Conservation (phyloP, 345 rosid genomes). For the Heritiera fomes region DNA sequence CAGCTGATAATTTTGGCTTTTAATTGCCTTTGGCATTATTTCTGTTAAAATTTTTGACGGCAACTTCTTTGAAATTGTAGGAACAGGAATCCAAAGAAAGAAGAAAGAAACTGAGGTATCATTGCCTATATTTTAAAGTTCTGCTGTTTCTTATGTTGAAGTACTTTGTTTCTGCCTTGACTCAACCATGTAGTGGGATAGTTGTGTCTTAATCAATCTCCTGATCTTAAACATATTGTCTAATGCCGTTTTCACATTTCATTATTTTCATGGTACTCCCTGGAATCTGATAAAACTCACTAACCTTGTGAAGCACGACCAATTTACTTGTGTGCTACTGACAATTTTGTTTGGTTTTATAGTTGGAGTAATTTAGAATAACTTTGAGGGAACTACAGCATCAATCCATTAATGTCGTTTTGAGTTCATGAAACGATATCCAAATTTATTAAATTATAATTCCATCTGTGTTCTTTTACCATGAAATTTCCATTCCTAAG, state of each 20-base stretch:
- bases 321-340: background rate
- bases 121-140: background rate
- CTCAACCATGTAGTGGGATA: background rate
- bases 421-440: background rate
- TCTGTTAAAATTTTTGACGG: constrained; percentile 13
- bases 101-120: constrained; percentile 41
- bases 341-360: background rate
- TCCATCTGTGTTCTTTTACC: background rate
- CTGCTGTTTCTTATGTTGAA: constrained; percentile 7
- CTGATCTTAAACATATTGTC: background rate
- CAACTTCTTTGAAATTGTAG: constrained; percentile 27
- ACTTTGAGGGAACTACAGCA: background rate
- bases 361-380: background rate
- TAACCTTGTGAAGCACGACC: background rate
- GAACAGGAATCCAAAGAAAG: constrained; percentile 32
- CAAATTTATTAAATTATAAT: background rate
- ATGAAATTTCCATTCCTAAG: background rate
- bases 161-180: constrained; percentile 10
- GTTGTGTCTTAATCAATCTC: background rate
- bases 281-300: background rate
- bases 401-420: background rate
- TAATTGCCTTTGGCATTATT: background rate
- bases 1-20: background rate
- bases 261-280: background rate
- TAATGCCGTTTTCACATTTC: background rate